Base-by-base conservation (phyloP, 768 basidiomycete genomes). In the Mycena latifolia region DNA sequence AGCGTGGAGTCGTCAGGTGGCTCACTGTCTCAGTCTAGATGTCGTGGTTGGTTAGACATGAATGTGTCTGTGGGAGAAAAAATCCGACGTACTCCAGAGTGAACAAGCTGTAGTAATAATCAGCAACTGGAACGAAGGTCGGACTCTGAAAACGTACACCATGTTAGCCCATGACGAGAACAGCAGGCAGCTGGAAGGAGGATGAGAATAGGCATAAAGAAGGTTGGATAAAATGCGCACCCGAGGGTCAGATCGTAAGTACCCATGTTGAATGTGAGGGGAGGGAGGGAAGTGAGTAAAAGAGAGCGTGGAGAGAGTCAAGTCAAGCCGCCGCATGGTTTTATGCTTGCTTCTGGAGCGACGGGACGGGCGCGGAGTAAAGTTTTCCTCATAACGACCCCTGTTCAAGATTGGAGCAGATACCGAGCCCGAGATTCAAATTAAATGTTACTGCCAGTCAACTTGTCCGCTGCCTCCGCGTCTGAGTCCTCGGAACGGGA, bases 81-180 rank as follows among this genome's bases (percentile, higher is more conserved):
- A 41, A n/a, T n/a, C n/a, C 22, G 55, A 55, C 55, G 41, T 37
- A 58, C 56, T 58, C 56, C n/a, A 58, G 45, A 11, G 56, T 58
- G 33, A 58, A 58, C 29, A 58, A 29, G 24, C 56, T 58, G 25
- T n/a, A 14, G 28, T 27, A 33, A 39, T 47, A 25, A 25, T 24
- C 46, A 47, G 22, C 22, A 37, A 37, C 12, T 10, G 8, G 24
- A 5, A 17, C 22, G 45, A 28, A 48, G 5, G 46, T 46, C 2
- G 41, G n/a, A n/a, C n/a, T 43, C 5, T 46, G n/a, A 17, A 48
- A 18, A 58, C 33, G 24, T 39, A 54, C 50, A 52, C 29, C 27
- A 52, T 52, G 15, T 52, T 52, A 15, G 50, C 50, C 50, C 50
- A 52, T 52, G 50, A 52, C 24, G 50, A 20, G 50, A 52, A 29